A percentile compares a stretch with the other conserved stretches of the same genome.
These are phyloP conservation scores for Penicillium sumatraense DNA, from an alignment of 2,329 filamentous ascomycete genomes.

Conservation along the genomic window DNA sequence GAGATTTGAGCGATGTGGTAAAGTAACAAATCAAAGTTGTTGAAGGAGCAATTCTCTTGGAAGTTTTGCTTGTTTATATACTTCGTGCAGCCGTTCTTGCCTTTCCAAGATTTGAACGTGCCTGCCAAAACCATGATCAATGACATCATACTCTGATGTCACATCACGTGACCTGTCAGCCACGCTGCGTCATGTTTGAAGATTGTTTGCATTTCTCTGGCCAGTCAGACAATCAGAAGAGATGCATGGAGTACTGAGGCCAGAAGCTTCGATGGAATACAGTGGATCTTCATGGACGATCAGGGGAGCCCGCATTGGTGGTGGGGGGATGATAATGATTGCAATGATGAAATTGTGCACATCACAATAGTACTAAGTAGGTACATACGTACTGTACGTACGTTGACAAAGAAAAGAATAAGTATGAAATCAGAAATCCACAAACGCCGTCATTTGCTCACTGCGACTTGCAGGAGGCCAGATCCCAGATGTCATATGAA, in stretches of 20 bases:
- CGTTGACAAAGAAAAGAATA: not conserved
- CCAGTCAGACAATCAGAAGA: conserved; percentile 5
- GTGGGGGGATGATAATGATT: not conserved
- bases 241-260: not conserved
- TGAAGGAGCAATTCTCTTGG: conserved; percentile 2
- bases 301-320: not conserved
- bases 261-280: not conserved
- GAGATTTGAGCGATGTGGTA: too few species aligned
- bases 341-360: conserved; percentile 10
- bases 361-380: not conserved
- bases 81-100: not conserved
- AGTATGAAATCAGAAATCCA: not conserved
- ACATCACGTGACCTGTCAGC: conserved; percentile 21
- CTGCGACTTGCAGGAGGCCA: not conserved
- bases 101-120: conserved; percentile 8
- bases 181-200: conserved; percentile 23
- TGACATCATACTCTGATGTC: conserved; percentile 29
- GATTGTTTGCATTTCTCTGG: conserved; percentile 1
- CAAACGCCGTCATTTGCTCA: not conserved
- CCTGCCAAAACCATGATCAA: conserved; percentile 9
- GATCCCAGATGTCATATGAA: conserved; percentile 15
- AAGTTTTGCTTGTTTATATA: conserved; percentile 1
- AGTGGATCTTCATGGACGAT: not conserved
- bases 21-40: too few species aligned
- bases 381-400: not conserved